phyloP scores from a whole-genome alignment of 225 moss, liverwort and hornwort species.

The Physcomitrium patens region DNA sequence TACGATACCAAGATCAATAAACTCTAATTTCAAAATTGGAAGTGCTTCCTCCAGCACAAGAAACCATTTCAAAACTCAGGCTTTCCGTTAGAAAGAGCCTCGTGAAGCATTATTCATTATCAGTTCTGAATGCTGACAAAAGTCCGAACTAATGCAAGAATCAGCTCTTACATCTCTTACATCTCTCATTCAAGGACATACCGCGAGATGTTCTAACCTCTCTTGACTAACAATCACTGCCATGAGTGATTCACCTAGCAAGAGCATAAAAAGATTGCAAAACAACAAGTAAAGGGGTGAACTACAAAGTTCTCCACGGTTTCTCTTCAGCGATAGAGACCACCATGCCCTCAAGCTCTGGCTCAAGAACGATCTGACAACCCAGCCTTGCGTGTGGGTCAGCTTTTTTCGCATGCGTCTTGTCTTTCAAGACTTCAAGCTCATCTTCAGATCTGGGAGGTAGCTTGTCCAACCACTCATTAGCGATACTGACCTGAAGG shows the following conservation, averaged over 20 bases:
- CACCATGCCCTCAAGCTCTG: conserved; percentile 89
- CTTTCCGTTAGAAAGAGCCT: conserved; percentile 29
- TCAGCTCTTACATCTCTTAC: conserved; percentile 25
- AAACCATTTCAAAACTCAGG: conserved; percentile 18
- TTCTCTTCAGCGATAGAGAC: conserved; percentile 85
- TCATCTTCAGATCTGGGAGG: conserved; percentile 78
- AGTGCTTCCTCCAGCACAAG: background rate
- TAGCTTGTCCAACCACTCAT: conserved; percentile 87
- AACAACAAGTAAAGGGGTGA: conserved; percentile 18
- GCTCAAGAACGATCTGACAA: conserved; percentile 87
- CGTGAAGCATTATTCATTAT: conserved; percentile 46
- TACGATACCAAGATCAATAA: conserved; percentile 13
- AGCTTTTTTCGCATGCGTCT: conserved; percentile 54
- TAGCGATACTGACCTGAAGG: conserved; percentile 71
- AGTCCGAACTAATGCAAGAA: conserved; percentile 38
- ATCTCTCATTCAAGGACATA: conserved; percentile 27
- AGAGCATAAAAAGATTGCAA: conserved; percentile 19
- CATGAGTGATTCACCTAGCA: conserved; percentile 24
- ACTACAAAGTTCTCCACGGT: conserved; percentile 89
- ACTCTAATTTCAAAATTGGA: conserved; percentile 20
- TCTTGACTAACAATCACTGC: conserved; percentile 31
- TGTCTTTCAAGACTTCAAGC: conserved; percentile 69
- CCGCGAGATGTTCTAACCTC: conserved; percentile 25
- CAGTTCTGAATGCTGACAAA: conserved; percentile 37
- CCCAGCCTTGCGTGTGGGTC: conserved; percentile 85